Evolutionary conservation across 148 eudicot species (phyloP).

Genomic region (Selenicereus undatus): DNA sequence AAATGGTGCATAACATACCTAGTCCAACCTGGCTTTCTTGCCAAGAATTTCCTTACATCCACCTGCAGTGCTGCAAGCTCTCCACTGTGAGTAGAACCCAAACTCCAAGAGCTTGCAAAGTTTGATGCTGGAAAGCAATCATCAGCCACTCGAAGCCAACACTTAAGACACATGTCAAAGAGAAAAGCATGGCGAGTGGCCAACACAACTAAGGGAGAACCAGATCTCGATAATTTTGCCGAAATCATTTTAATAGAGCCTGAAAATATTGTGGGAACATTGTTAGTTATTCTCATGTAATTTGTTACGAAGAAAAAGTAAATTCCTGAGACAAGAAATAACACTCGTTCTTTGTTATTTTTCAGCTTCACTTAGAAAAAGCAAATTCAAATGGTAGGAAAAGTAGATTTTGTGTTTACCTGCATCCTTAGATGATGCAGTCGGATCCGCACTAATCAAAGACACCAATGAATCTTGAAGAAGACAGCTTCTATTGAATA

Average conservation of each 20-base stretch:
- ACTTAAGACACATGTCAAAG: constrained; percentile 77
- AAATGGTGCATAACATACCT: constrained; percentile 42
- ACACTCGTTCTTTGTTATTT: neutral
- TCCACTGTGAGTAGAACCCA: constrained; percentile 80
- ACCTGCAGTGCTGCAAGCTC: constrained; percentile 90
- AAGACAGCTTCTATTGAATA: constrained; percentile 69
- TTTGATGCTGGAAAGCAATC: constrained; percentile 90
- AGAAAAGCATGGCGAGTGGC: constrained; percentile 95
- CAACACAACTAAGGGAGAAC: constrained; percentile 73
- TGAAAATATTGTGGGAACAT: constrained; percentile 25
- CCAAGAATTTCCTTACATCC: constrained; percentile 84
- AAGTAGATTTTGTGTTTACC: constrained; percentile 32
- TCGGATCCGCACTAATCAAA: constrained; percentile 54
- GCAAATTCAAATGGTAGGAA: neutral
- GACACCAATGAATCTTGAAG: constrained; percentile 83
- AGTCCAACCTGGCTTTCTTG: constrained; percentile 96
- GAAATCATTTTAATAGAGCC: constrained; percentile 73
- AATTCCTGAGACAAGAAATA: neutral
- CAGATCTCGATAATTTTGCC: constrained; percentile 74
- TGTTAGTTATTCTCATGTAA: constrained; percentile 7
- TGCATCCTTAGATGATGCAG: constrained; percentile 54
- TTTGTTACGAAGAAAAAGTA: neutral
- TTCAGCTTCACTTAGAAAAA: neutral
- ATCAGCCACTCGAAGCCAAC: constrained; percentile 97
- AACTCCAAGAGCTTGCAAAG: constrained; percentile 85